Evolutionary conservation across 164 flowering plant species (phyloP).

Genomic region (Vitis rotundifolia): DNA sequence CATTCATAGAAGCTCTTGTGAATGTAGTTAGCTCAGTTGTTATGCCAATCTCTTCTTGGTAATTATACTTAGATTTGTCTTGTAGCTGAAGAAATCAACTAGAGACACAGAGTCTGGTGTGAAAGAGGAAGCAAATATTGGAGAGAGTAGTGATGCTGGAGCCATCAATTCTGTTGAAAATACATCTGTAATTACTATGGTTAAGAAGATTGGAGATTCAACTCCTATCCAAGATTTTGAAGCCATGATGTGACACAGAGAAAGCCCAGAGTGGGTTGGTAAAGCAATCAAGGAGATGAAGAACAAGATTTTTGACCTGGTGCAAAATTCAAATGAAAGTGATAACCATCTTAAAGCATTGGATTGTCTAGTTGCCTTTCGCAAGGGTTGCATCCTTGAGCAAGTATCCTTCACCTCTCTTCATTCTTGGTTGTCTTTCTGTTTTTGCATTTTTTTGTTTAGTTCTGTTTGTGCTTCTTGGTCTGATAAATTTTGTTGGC

Average conservation of each 20-base stretch:
- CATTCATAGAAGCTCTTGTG: background rate
- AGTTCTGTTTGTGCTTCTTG: too few relatives aligned
- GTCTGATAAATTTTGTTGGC: too few relatives aligned
- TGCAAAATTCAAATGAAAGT: conserved; percentile 60
- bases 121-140: conserved; percentile 37
- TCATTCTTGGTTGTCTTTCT: background rate
- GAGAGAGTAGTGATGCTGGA: conserved; percentile 19
- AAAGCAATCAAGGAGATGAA: conserved; percentile 77
- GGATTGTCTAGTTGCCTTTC: conserved; percentile 71
- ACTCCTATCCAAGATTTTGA: conserved; percentile 87
- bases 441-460: background rate
- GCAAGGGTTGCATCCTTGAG: conserved; percentile 85
- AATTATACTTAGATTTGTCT: conserved; percentile 1
- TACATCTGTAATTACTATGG: conserved; percentile 9
- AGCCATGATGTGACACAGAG: conserved; percentile 84
- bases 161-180: conserved; percentile 22
- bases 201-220: conserved; percentile 52
- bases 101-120: conserved; percentile 65
- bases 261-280: conserved; percentile 62
- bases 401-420: conserved; percentile 47
- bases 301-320: conserved; percentile 46
- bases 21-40: background rate
- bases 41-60: background rate
- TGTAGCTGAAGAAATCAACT: conserved; percentile 76
- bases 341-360: conserved; percentile 57